Base-by-base conservation (phyloP, 305 asterid genomes). In the Nicotiana rustica region DNA sequence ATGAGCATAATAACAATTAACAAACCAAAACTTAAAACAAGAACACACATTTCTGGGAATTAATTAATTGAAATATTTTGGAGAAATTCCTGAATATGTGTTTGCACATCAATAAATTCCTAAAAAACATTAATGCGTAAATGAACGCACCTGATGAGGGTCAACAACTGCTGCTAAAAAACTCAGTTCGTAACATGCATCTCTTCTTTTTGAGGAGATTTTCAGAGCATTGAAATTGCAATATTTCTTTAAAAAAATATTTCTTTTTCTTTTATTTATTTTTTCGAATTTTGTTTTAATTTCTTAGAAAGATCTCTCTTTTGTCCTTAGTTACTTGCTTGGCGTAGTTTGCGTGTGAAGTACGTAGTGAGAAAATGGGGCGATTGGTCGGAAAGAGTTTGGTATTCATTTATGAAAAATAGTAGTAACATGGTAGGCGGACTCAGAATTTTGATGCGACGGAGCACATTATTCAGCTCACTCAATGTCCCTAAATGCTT, bases 101-200 rank as follows among this genome's bases (percentile, higher is more conserved):
- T 41, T 41, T 41, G 10, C 49, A 41, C 49, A 41, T 41, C 49
- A 60, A 60, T 10, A 60, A 60, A 60, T 60, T 60, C 66, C 60
- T 12, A 55, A 6, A 12, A 55, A 55, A 13, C 4, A 3, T 41
- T 41, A 55, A 17, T 4, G 9, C 4, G n/a, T 14, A 56, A 56
- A 56, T 14, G 18, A 15, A 57, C 35, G 0, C 35, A 64, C 68
- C 68, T 82, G 71, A 56, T 15, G 81, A 55, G 70, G 86, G 95
- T 85, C 90, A 90, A 88, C 81, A 80, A 65, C 78, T 77, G 86
- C 83, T 73, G 81, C 84, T 52, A 65, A 49, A 81, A 83, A 76
- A 62, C 57, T 68, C 71, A 18, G 79, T 44, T 47, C 59, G 81
- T 82, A 82, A 84, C 78, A 79, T 78, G 84, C 87, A 80, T 80